Evolutionary conservation across 345 rosid genomes (phyloP), one percentile per base, ranked within the genome.

Genomic region (Geranium brycei): DNA sequence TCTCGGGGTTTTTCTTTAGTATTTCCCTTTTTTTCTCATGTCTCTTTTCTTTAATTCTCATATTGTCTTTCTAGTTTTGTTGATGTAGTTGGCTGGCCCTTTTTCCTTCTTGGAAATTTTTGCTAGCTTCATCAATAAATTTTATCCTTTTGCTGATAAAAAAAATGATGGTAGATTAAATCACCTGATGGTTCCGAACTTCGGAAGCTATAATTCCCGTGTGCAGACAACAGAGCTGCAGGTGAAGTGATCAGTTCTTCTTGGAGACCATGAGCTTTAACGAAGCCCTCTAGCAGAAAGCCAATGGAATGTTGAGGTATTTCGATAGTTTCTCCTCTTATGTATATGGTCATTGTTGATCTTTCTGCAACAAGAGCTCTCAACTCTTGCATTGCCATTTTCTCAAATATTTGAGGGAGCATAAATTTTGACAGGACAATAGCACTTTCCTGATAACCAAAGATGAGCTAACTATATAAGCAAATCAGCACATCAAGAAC

Each of bases 341-440:
- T 65, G 68, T 80, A 81, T n/a, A 71, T 81, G 19, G 69, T 79
- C 84, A 83, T 74, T 35, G 2, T 66, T 32, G 97, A 88, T 72
- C 85, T 81, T 75, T 87, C 87, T 3, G 84, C 80, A 15, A 84
- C 84, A 69, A 88, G 82, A 32, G 82, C 83, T 78, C 99, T 85
- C 69, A 88, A 58, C 61, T 90, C 97, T 70, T 81, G 92, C 96
- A 86, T 70, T 47, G 85, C 63, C 77, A 90, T 70, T 64, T 81
- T 84, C 71, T 93, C 97, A 72, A 93, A 93, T 70, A 83, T 72
- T 73, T 80, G 96, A 70, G 99, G 99, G 81, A 82, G 85, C 75
- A 93, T 74, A 61, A 88, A 76, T 76, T 85, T 90, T 53, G 86
- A 80, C 68, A 93, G 87, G 60, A 77, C 57, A 58, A 86, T 78